Conservation (phyloP, 345 rosid species). For the Corchorus capsularis region DNA sequence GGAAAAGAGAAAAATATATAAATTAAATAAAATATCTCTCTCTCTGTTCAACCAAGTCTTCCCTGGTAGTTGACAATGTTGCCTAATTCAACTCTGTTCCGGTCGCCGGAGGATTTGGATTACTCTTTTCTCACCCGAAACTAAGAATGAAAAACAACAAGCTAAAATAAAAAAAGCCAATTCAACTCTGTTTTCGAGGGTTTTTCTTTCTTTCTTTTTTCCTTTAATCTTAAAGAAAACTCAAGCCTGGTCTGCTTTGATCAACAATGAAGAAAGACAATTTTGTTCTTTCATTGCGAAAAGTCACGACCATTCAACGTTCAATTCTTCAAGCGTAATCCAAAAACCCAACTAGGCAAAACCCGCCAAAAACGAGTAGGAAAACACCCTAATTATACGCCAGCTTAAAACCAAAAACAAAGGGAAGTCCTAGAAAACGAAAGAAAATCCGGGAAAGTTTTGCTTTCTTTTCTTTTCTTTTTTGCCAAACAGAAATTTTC, state of each 20-base stretch:
- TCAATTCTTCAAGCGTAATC: constrained; percentile 36
- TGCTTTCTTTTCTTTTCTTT: background rate
- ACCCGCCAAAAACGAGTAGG: constrained; percentile 14
- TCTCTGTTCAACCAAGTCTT: constrained; percentile 22
- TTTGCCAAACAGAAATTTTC: background rate
- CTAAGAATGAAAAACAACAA: background rate
- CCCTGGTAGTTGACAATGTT: constrained; percentile 26
- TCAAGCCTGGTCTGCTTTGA: constrained; percentile 42
- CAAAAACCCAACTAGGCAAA: constrained; percentile 11
- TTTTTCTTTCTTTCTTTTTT: background rate
- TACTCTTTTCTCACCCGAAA: background rate
- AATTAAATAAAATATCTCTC: constrained; percentile 12
- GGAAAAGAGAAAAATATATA: background rate
- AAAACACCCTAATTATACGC: background rate
- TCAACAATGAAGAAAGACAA: constrained; percentile 37
- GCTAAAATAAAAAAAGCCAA: constrained; percentile 12
- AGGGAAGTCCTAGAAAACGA: background rate
- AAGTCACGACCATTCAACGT: constrained; percentile 27
- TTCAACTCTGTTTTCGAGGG: background rate
- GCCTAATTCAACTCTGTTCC: constrained; percentile 18
- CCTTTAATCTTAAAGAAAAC: constrained; percentile 43
- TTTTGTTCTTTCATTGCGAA: constrained; percentile 1
- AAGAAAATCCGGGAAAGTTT: constrained; percentile 8
- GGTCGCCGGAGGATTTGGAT: constrained; percentile 19
- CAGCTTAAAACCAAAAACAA: constrained; percentile 5